Base-by-base conservation (phyloP, 1,284 basidiomycete species). In the Melampsora occidentalis region DNA sequence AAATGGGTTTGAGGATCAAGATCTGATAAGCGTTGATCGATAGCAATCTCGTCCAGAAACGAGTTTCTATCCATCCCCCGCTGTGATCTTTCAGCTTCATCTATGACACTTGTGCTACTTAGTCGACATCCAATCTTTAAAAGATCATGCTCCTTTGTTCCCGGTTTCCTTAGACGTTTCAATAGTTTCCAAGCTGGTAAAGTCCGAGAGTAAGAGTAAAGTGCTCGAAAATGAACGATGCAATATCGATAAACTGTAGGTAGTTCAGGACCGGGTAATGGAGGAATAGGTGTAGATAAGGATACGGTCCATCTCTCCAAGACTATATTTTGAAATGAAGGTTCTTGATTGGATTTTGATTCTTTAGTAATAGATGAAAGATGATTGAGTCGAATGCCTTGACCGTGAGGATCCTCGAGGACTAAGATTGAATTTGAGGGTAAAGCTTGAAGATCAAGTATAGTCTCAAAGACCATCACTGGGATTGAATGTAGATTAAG, bases 241-340 rank as follows among this genome's bases (percentile, higher is more conserved):
- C 63, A 62, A 62, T 76, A 65, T n/a, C 73, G 73, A 63, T 76
- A 76, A 46, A 76, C 42, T 4, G 73, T 76, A 6, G 73, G 73
- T 18, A 62, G 46, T 51, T 76, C 73, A 33, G 22, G 42, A 33
- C 25, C 25, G 18, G 72, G 33, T 28, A 62, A 42, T 39, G 25
- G 10, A 12, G 65, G 65, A n/a, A 61, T 61, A n/a, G 65, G 65
- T 14, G 46, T 33, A 25, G 46, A 10, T 16, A 76, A 25, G 14
- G 73, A 69, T 31, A 76, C 16, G 10, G 57, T 59, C 73, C 73
- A 76, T 63, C 66, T 39, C 53, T 76, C 73, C 20, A 76, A 31
- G 22, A 76, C 59, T 51, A 76, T 68, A 39, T 76, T 69, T 39
- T 63, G 51, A 28, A 68, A 42, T 42, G 51, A 25, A 61, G 22